Conservation (phyloP, 2,329 filamentous ascomycete species). For the Eurotiales sp. region DNA sequence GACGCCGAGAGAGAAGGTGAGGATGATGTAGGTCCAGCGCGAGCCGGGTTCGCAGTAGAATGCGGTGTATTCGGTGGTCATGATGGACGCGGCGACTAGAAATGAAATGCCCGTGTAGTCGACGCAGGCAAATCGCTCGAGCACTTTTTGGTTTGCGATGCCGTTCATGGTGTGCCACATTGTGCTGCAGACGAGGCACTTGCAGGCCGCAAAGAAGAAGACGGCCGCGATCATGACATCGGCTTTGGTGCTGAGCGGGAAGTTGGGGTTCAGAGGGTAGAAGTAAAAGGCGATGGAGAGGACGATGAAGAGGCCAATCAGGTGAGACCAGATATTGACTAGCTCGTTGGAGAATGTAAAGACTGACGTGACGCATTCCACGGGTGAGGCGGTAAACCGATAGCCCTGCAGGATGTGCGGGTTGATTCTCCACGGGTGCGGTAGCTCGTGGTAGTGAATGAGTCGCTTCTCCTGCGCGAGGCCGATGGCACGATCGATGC, state of each 20-base stretch:
- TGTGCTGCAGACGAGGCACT: slow-evolving; percentile 90
- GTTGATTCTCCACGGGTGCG: slow-evolving; percentile 89
- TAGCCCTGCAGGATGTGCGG: slow-evolving; percentile 90
- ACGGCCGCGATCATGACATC: slow-evolving; percentile 88
- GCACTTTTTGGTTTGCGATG: slow-evolving; percentile 80
- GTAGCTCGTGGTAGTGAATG: slow-evolving; percentile 84
- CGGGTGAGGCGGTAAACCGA: slow-evolving; percentile 86
- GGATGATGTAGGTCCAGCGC: slow-evolving; percentile 78
- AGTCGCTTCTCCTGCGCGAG: slow-evolving; percentile 76
- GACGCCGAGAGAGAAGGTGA: slow-evolving; percentile 76
- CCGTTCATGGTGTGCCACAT: slow-evolving; percentile 99
- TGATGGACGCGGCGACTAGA: slow-evolving; percentile 87
- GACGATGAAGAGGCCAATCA: slow-evolving; percentile 82
- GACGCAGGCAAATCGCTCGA: slow-evolving; percentile 95
- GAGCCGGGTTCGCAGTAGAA: slow-evolving; percentile 95
- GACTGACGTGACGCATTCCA: slow-evolving; percentile 80
- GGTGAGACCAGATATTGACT: slow-evolving; percentile 97
- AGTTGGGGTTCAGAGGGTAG: slow-evolving; percentile 84
- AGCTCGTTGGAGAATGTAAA: slow-evolving; percentile 87
- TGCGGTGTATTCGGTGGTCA: slow-evolving; percentile 97
- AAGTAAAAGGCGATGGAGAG: slow-evolving; percentile 91
- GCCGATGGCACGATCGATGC: slow-evolving; percentile 72
- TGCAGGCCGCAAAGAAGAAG: slow-evolving; percentile 94
- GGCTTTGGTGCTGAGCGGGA: slow-evolving; percentile 77
- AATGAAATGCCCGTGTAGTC: slow-evolving; percentile 98